Base-by-base conservation (phyloP, 352 stramenopile genomes). In the Albugo laibachii region DNA sequence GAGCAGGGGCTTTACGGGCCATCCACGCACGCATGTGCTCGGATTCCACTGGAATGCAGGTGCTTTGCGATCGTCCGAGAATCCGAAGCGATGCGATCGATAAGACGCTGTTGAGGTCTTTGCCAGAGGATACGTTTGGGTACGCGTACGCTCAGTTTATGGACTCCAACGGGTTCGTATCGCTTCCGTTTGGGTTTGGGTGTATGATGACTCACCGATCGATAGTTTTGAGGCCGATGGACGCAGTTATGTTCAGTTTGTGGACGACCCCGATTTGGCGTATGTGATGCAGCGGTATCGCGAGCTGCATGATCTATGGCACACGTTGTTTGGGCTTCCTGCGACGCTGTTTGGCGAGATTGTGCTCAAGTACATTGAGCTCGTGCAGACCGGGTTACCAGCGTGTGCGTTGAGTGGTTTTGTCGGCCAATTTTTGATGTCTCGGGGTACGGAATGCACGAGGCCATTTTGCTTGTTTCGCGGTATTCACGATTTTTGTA, bases 281-380 rank as follows among this genome's bases (percentile, higher is more conserved):
- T 99, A 97, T 61, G 82, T 98, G 11, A 97, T 98, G 86, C 76
- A 92, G 49, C 73, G 88, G 40, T 94, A 95, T 63, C 71, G 92
- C 41, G 86, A 96, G 63, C 59, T 66, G 36, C 94, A 99, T 59
- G 94, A 98, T 65, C 97, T 96, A 59, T 97, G 83, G 82, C 94
- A 99, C 71, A 89, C 83, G 45, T 66, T 99, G 12, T 97, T 84
- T 38, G 84, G 65, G 5, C 59, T 98, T 20, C 94, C 94, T 16
- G 88, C 94, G 12, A 97, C 86, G 5, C 85, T 97, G 1, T 63
- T 96, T 50, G 94, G 92, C 41, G 95, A 99, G 65, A 76, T 98
- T 52, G 82, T 75, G 19, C 75, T 98, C 39, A 99, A 99, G 62
- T 97, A 91, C 68, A 79, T 98, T 31, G 95, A 99, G 65, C 70